These are phyloP conservation scores for Pulicaria dysenterica DNA, from an alignment of 129 eudicot genomes.

Conservation along the genomic window DNA sequence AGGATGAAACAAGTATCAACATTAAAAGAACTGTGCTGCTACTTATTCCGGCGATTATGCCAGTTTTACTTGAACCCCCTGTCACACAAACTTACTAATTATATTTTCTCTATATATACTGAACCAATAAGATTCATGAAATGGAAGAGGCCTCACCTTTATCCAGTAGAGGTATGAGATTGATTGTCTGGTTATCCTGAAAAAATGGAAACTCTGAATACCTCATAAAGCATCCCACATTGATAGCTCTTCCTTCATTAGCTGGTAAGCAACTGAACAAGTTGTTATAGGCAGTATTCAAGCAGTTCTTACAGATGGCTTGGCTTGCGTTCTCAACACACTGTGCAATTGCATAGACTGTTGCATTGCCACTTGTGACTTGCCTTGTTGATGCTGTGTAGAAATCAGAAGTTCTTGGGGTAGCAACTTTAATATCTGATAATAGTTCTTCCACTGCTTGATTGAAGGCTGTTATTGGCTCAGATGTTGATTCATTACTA, in stretches of 20 bases:
- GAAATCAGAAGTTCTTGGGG: slow-evolving; percentile 54
- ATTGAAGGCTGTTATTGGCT: slow-evolving; percentile 36
- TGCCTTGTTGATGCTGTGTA: slow-evolving; percentile 54
- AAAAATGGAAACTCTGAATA: slow-evolving; percentile 58
- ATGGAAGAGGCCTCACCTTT: slow-evolving; percentile 35
- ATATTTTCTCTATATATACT: background rate
- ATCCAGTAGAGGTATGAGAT: slow-evolving; percentile 41
- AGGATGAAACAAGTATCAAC: slow-evolving; percentile 20
- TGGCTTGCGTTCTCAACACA: slow-evolving; percentile 47
- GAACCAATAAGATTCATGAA: background rate
- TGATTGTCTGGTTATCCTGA: slow-evolving; percentile 49
- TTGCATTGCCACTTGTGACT: slow-evolving; percentile 31
- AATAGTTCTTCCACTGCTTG: slow-evolving; percentile 39
- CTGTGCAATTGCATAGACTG: slow-evolving; percentile 56
- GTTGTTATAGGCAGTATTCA: slow-evolving; percentile 41
- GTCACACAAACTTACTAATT: background rate
- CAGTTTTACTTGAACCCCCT: slow-evolving; percentile 59
- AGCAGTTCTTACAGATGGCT: slow-evolving; percentile 53
- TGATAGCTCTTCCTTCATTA: slow-evolving; percentile 57
- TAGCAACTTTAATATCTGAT: slow-evolving; percentile 50
- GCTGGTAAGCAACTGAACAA: slow-evolving; percentile 51
- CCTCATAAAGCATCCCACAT: slow-evolving; percentile 69
- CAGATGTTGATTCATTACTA: slow-evolving; percentile 54
- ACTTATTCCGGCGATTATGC: slow-evolving; percentile 52
- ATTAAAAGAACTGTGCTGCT: slow-evolving; percentile 37